A percentile compares a stretch with the other conserved stretches of the same genome.
Evolutionary conservation across 768 basidiomycete species (phyloP).

Genomic region (Mycena sanguinolenta): DNA sequence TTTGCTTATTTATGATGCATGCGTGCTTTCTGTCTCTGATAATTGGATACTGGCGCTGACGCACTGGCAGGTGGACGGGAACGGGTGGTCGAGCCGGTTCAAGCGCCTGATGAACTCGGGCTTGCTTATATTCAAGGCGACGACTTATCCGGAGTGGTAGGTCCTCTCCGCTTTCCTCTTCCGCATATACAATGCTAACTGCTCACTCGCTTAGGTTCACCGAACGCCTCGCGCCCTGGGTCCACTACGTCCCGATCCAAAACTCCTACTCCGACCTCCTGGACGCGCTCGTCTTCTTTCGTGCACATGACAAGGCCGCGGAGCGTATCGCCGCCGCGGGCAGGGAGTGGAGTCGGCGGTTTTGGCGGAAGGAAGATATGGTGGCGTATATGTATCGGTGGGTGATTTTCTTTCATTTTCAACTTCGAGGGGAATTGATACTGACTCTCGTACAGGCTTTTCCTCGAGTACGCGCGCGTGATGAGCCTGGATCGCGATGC

Average conservation of each 20-base stretch:
- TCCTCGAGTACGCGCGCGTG: conserved; percentile 68
- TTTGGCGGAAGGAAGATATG: conserved; percentile 74
- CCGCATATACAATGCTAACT: too few relatives aligned
- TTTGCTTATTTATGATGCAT: not conserved
- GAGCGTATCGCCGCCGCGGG: conserved; percentile 69
- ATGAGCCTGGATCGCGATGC: conserved; percentile 59
- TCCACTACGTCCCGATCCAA: conserved; percentile 81
- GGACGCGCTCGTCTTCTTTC: conserved; percentile 81
- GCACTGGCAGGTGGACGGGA: conserved; percentile 61
- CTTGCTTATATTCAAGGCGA: conserved; percentile 73
- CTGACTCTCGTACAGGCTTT: conserved; percentile 51
- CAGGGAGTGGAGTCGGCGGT: conserved; percentile 65
- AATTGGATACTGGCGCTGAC: not conserved
- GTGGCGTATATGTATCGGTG: conserved; percentile 71
- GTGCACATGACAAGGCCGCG: conserved; percentile 72
- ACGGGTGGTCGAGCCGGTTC: conserved; percentile 76
- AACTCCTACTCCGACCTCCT: conserved; percentile 74
- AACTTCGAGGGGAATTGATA: not conserved
- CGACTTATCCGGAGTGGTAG: conserved; percentile 61
- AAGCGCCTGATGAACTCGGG: conserved; percentile 72
- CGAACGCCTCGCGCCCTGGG: conserved; percentile 72
- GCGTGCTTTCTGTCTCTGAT: too few relatives aligned
- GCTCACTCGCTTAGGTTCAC: conserved; percentile 55
- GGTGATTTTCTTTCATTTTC: too few relatives aligned
- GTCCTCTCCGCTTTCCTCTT: not conserved